These are phyloP conservation scores for Hyaloscypha hepaticicola DNA, from an alignment of 495 filamentous ascomycete species.

Conservation along the genomic window DNA sequence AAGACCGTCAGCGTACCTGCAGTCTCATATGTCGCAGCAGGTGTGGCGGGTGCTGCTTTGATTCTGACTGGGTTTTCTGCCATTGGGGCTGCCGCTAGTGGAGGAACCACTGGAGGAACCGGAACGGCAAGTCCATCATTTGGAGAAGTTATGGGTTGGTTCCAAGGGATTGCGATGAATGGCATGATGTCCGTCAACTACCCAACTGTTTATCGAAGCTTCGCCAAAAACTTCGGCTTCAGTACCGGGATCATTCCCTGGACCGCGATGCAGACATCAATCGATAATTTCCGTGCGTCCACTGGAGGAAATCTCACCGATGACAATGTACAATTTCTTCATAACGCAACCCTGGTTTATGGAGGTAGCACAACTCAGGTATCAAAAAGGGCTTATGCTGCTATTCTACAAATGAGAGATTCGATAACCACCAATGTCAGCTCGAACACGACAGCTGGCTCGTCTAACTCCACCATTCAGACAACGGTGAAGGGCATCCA, in stretches of 20 bases:
- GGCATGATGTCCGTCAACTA: constrained; percentile 93
- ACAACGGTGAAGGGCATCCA: constrained; percentile 56
- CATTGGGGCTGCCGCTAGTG: constrained; percentile 28
- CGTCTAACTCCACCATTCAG: constrained; percentile 34
- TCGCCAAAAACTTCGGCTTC: constrained; percentile 91
- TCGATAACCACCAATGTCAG: constrained; percentile 24
- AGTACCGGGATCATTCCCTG: constrained; percentile 83
- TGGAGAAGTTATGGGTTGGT: constrained; percentile 82
- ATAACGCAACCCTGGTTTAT: constrained; percentile 70
- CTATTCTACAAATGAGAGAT: constrained; percentile 52
- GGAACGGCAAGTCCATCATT: constrained; percentile 79
- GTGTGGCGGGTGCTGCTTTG: constrained; percentile 83
- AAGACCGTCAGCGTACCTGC: constrained; percentile 73
- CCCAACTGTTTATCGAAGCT: constrained; percentile 82
- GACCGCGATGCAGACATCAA: constrained; percentile 73
- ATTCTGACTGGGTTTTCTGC: constrained; percentile 67
- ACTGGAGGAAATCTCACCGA: constrained; percentile 87
- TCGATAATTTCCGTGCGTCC: constrained; percentile 75
- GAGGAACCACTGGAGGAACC: constrained; percentile 48
- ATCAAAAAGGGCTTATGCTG: constrained; percentile 46
- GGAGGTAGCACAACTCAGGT: constrained; percentile 45
- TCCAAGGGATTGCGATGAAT: constrained; percentile 91
- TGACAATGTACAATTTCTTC: constrained; percentile 72
- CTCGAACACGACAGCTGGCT: constrained; percentile 39
- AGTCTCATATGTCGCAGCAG: constrained; percentile 81